These are phyloP conservation scores for Sphenostylis stenocarpa DNA, from an alignment of 306 rosid genomes.

Conservation along the genomic window DNA sequence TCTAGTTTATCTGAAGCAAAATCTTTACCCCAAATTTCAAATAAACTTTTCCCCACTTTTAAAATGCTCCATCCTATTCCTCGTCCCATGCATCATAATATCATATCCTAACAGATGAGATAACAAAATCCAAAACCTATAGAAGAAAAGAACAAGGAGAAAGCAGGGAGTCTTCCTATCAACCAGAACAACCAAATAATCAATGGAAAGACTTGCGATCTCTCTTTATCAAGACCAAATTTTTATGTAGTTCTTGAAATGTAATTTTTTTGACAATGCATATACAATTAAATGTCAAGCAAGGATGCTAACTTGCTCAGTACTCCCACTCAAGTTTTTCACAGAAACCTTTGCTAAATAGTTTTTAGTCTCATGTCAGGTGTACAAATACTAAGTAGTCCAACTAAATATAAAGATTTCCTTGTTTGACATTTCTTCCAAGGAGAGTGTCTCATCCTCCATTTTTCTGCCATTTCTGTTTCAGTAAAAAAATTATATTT, in stretches of 20 bases:
- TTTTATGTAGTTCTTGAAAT: not conserved
- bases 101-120: slow-evolving; percentile 5
- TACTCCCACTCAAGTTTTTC: not conserved
- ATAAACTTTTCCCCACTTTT: not conserved
- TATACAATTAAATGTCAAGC: not conserved
- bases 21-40: not conserved
- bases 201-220: not conserved
- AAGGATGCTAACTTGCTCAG: not conserved
- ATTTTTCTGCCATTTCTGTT: no score
- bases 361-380: not conserved
- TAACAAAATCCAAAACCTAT: not conserved
- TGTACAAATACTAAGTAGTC: no score
- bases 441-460: no score
- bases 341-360: not conserved
- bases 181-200: not conserved
- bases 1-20: not conserved
- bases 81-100: not conserved
- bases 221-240: not conserved
- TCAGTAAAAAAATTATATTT: no score
- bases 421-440: no score
- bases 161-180: not conserved
- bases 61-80: not conserved
- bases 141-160: slow-evolving; percentile 6
- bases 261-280: not conserved
- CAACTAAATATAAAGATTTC: no score